Evolutionary conservation across 208 protist species (phyloP), one percentile per base, ranked within the genome.

Genomic region (Leishmania braziliensis): DNA sequence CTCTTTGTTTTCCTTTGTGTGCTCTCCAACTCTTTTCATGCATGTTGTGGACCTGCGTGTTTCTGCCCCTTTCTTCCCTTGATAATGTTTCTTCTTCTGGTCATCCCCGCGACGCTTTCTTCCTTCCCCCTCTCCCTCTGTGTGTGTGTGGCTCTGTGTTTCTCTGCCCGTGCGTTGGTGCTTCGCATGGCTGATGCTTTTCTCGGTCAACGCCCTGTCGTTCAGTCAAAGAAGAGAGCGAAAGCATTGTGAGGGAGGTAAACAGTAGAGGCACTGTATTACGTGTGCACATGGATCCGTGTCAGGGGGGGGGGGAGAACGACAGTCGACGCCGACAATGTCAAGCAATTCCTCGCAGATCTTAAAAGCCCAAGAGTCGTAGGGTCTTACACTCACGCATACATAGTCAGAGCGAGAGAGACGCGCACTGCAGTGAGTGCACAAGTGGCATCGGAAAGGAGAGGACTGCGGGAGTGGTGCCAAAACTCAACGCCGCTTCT

Each of bases 151-250:
- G 9, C n/a, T 65, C 60, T 3, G n/a, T n/a, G 60, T 65, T n/a
- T 3, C 33, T 23, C n/a, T 4, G n/a, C 8, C 2, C n/a, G 1
- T 54, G 9, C 14, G 0, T 3, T 54, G 51, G 14, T 29, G 63
- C 23, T 72, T 18, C 20, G 72, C 75, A 56, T 74, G 63, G 26
- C 46, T 74, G 56, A 58, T 72, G 63, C 75, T 36, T 75, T 18
- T 80, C n/a, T 72, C n/a, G 77, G 43, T 74, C 5, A 26, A 53
- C 75, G 10, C 48, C 53, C 20, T 33, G n/a, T 33, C 23, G 20
- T 5, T 63, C n/a, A 53, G 43, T 0, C 20, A 2, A 51, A 53
- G 43, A 9, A 72, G 39, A 18, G 33, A 29, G 20, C 50, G 4
- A 71, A 29, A 29, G 48, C 23, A 29, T 10, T 8, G 23, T 10